Evolutionary conservation across 768 basidiomycete species (phyloP).

Genomic region (Sporobolomyces pararoseus): DNA sequence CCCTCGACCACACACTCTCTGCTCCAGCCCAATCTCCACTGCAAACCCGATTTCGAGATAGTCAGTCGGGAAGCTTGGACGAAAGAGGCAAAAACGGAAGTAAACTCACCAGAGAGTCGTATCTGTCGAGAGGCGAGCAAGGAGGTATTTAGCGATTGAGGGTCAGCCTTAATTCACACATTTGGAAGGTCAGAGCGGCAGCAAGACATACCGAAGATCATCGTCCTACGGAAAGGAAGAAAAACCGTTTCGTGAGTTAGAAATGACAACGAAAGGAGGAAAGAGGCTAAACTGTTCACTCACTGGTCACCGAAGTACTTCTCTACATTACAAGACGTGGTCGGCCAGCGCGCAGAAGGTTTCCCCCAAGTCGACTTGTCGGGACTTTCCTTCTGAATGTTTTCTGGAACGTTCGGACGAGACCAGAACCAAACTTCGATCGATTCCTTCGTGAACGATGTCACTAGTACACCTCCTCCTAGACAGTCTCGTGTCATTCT

Average conservation of each 20-base stretch:
- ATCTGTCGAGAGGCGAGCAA: neutral
- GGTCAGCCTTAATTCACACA: neutral
- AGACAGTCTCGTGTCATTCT: too few relatives aligned
- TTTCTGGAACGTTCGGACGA: conserved; percentile 15
- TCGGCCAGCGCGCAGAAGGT: conserved; percentile 19
- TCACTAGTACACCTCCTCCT: conserved; percentile 22
- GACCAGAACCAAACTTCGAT: conserved; percentile 30
- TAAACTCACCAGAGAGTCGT: conserved; percentile 20
- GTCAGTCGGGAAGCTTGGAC: neutral
- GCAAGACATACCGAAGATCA: conserved; percentile 9
- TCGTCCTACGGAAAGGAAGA: neutral
- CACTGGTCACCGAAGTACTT: conserved; percentile 25
- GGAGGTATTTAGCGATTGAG: neutral
- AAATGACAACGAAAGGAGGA: too few relatives aligned
- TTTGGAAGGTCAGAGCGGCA: neutral
- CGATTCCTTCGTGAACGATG: conserved; percentile 2
- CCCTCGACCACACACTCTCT: neutral
- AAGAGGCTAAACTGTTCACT: neutral
- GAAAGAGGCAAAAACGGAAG: neutral
- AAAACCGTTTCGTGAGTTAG: neutral
- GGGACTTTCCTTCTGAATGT: conserved; percentile 12
- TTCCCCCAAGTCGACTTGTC: conserved; percentile 26
- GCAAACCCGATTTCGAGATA: neutral
- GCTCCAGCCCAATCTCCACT: conserved; percentile 35
- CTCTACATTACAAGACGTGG: conserved; percentile 8